Evolutionary conservation across 192 early-diverging fungal genomes (phyloP), one percentile per base, ranked within the genome.

Genomic region (Rhizoclosmatium globosum): DNA sequence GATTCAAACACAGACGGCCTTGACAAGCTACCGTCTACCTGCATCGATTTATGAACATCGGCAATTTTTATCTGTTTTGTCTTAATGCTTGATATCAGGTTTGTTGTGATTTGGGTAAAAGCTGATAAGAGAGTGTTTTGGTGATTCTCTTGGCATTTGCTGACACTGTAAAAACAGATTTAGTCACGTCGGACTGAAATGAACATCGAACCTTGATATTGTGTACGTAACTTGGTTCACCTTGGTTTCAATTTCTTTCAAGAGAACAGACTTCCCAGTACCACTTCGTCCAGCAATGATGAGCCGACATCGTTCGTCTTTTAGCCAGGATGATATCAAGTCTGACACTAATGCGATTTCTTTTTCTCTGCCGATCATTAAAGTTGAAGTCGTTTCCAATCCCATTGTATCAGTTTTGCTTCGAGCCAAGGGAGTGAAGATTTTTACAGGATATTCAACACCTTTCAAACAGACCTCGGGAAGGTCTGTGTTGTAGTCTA

Each of bases 381-480:
- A 53, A 3, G 13, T 42, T 46, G 4, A 56, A 11, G 53, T 15
- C 15, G 9, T 48, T 71, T 38, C 38, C 13, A 11, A n/a, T 23
- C 7, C 38, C n/a, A n/a, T 2, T 0, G n/a, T 0, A 1, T 53
- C 47, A 9, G 19, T 41, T 53, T 47, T 11, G 1, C 46, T 76
- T 56, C 64, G 23, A 50, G 23, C 7, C 7, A 76, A 45, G 3
- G 74, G 74, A 53, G 74, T 47, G 31, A 66, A 76, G 1, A 76
- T 56, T 66, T 76, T 76, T 9, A 76, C 74, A 46, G 74, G 74
- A 41, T 64, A 23, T 21, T 4, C 31, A 44, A 31, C n/a, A 64
- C 74, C 74, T 76, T 76, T 76, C 46, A 76, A 59, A 7, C 38
- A 46, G 4, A 67, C 74, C 31, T 76, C 74, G 13, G 74, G 74